Base-by-base conservation (phyloP, 1,139 yeast genomes). In the Suhomyces bribrorum region DNA sequence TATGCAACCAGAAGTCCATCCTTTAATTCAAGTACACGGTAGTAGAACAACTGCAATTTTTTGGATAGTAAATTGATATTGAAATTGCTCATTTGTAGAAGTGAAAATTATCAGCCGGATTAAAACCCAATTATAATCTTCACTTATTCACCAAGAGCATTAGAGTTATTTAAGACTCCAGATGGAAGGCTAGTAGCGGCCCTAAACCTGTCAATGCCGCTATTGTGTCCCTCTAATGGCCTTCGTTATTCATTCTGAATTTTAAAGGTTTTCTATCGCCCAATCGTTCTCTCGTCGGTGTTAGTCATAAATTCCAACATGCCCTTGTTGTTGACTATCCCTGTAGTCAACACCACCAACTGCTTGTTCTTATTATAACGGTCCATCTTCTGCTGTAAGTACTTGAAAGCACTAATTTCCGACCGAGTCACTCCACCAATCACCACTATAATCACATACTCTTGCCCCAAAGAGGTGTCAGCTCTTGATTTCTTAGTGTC, bases 361-460 rank as follows among this genome's bases (percentile, higher is more conserved):
- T 70, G 69, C 53, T 75, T 75, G 18, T 61, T 53, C 32, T 61
- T 54, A 2, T 70, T 69, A 23, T 46, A 46, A 27, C 49, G 48
- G 23, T 51, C 49, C 29, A 72, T 55, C 38, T 64, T 62, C 36
- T 64, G 61, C 37, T 83, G 77, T 22, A 84, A 62, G 40, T 72
- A 73, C 50, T 82, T 68, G 39, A 86, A 67, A 14, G 88, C 81
- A 9, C 87, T 74, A 9, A 86, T 65, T 56, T 87, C 96, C 11
- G 88, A 76, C 54, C 84, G 75, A 0, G 95, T 85, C n/a, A 86
- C 66, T 0, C 96, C 96, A 7, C 96, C 96, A 29, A 87, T 57
- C 40, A 77, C 53, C 22, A 70, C 69, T 4, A 78, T 62, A 22
- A 85, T 63, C 25, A 83, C 72, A 36, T 76, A 77, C 54, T 70